Conservation (phyloP, 179 eudicot species). For the Corrigiola litoralis region DNA sequence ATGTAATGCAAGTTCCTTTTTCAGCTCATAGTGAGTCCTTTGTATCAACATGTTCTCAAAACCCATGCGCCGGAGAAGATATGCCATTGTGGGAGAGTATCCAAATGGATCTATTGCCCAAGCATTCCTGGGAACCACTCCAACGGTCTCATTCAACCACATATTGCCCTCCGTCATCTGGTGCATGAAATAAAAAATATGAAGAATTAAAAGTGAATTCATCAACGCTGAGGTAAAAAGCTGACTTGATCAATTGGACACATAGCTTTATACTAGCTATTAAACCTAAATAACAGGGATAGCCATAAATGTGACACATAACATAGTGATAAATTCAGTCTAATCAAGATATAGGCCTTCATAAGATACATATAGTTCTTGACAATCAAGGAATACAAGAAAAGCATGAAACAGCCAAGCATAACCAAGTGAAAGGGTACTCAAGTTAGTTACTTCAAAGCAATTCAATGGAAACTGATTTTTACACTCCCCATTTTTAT, state of each 20-base stretch:
- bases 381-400: background rate
- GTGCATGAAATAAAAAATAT: slow-evolving; percentile 15
- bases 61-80: slow-evolving; percentile 99
- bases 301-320: background rate
- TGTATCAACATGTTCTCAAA: slow-evolving; percentile 99
- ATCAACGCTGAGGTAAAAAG: background rate
- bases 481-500: no score
- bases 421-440: no score
- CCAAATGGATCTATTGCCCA: slow-evolving; percentile 99
- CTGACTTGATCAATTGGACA: background rate
- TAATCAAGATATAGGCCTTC: background rate
- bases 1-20: slow-evolving; percentile 79
- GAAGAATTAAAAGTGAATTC: background rate
- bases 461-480: no score
- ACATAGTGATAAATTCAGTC: no score
- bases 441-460: no score
- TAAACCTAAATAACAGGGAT: background rate
- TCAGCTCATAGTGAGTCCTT: slow-evolving; percentile 94
- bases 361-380: background rate
- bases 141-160: slow-evolving; percentile 95
- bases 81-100: slow-evolving; percentile 97
- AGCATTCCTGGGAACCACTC: slow-evolving; percentile 88
- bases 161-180: slow-evolving; percentile 96
- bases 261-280: background rate
- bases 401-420: background rate